phyloP scores from a whole-genome alignment of 1,284 basidiomycete species.

The Ceratobasidium sp. region DNA sequence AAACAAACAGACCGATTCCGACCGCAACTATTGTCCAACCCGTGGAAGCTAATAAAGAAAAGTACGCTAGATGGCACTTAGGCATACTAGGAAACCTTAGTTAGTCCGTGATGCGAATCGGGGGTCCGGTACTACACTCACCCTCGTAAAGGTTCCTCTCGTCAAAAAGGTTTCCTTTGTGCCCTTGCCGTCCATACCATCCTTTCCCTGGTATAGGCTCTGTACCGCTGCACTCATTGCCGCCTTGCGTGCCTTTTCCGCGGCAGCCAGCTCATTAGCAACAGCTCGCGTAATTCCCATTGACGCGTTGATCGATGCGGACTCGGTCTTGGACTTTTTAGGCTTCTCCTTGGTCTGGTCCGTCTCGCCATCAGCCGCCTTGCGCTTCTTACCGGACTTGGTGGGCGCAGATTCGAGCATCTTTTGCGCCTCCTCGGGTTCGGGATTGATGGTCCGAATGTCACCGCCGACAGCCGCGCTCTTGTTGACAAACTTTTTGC shows the following conservation, averaged over 20 bases:
- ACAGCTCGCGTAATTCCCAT: slow-evolving; percentile 47
- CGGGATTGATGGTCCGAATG: slow-evolving; percentile 67
- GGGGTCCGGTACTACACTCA: slow-evolving; percentile 52
- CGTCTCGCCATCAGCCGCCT: slow-evolving; percentile 44
- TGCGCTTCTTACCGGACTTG: slow-evolving; percentile 69
- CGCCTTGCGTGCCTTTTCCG: slow-evolving; percentile 76
- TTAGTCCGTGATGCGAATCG: slow-evolving; percentile 1
- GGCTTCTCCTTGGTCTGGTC: slow-evolving; percentile 55
- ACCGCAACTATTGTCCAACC: background rate
- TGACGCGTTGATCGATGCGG: slow-evolving; percentile 38
- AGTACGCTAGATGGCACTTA: background rate
- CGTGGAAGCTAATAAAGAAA: background rate
- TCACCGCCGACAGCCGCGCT: slow-evolving; percentile 51
- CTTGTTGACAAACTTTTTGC: slow-evolving; percentile 63
- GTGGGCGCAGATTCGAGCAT: slow-evolving; percentile 61
- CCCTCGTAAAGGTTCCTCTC: slow-evolving; percentile 79
- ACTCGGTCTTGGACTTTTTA: slow-evolving; percentile 48
- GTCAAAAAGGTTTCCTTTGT: slow-evolving; percentile 83
- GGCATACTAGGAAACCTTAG: slow-evolving; percentile 25
- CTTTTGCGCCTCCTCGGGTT: slow-evolving; percentile 61
- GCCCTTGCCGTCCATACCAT: slow-evolving; percentile 58
- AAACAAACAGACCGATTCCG: background rate
- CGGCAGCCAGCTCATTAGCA: slow-evolving; percentile 63
- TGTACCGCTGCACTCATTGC: slow-evolving; percentile 77
- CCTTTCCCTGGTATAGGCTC: slow-evolving; percentile 65